phyloP scores from a whole-genome alignment of 2,329 filamentous ascomycete species.

The Fusarium goolgardi region DNA sequence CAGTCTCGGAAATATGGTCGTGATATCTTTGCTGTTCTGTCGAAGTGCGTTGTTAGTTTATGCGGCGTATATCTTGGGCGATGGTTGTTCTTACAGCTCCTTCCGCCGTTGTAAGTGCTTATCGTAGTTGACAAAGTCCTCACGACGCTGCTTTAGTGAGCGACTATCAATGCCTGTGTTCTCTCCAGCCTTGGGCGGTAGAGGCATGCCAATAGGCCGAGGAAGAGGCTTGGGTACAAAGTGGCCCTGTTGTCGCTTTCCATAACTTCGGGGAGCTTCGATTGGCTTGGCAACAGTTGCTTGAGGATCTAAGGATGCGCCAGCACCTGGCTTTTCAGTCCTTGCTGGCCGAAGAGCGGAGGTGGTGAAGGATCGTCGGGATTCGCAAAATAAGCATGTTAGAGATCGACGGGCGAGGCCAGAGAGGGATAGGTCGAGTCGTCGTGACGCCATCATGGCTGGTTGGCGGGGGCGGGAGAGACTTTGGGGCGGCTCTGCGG shows the following conservation, averaged over 20 bases:
- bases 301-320: slow-evolving; percentile 54
- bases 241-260: slow-evolving; percentile 61
- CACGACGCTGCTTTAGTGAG: slow-evolving; percentile 73
- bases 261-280: slow-evolving; percentile 70
- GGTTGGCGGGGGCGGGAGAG: slow-evolving; percentile 16
- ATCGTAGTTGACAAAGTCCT: slow-evolving; percentile 86
- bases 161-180: slow-evolving; percentile 82
- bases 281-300: slow-evolving; percentile 60
- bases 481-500: slow-evolving; percentile 24
- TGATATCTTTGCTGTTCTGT: slow-evolving; percentile 77
- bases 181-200: slow-evolving; percentile 79
- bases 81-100: slow-evolving; percentile 69
- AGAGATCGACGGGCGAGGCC: slow-evolving; percentile 51
- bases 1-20: slow-evolving; percentile 97
- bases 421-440: slow-evolving; percentile 48
- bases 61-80: neutral
- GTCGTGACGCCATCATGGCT: slow-evolving; percentile 50
- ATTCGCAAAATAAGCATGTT: slow-evolving; percentile 64
- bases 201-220: slow-evolving; percentile 83
- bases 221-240: slow-evolving; percentile 70
- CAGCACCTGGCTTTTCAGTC: slow-evolving; percentile 52
- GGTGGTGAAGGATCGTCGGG: slow-evolving; percentile 60
- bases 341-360: slow-evolving; percentile 53
- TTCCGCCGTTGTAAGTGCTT: slow-evolving; percentile 83
- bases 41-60: slow-evolving; percentile 10